These are phyloP conservation scores for Hypoxylon lienhwacheense DNA, from an alignment of 495 filamentous ascomycete genomes.

Conservation along the genomic window DNA sequence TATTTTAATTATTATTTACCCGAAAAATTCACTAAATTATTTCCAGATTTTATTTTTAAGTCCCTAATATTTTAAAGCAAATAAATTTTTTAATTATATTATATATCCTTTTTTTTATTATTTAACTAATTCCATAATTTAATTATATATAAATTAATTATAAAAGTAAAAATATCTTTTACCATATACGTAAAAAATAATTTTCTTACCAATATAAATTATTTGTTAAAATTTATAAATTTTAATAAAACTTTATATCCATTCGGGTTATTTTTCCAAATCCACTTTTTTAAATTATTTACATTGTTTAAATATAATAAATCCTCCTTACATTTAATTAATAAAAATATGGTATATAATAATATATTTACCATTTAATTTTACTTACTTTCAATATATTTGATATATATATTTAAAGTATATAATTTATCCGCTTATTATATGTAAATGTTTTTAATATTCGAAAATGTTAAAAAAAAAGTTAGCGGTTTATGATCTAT, in stretches of 20 bases:
- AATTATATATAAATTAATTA: too few relatives aligned
- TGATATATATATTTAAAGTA: background rate
- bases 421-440: background rate
- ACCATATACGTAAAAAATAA: too few relatives aligned
- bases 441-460: background rate
- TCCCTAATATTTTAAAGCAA: too few relatives aligned
- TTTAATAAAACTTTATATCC: background rate
- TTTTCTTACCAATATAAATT: too few relatives aligned
- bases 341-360: background rate
- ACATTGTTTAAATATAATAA: background rate
- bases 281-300: background rate
- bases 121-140: too few relatives aligned
- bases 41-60: too few relatives aligned
- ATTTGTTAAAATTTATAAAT: background rate
- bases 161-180: too few relatives aligned
- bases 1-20: too few relatives aligned
- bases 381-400: background rate
- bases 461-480: background rate
- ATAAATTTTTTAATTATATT: too few relatives aligned
- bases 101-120: too few relatives aligned
- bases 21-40: too few relatives aligned
- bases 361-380: background rate
- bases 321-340: background rate
- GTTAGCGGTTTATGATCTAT: background rate
- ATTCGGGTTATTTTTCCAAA: too few relatives aligned